These are phyloP conservation scores for Nakazawaea sp. DNA, from an alignment of 805 yeast species.

Conservation along the genomic window DNA sequence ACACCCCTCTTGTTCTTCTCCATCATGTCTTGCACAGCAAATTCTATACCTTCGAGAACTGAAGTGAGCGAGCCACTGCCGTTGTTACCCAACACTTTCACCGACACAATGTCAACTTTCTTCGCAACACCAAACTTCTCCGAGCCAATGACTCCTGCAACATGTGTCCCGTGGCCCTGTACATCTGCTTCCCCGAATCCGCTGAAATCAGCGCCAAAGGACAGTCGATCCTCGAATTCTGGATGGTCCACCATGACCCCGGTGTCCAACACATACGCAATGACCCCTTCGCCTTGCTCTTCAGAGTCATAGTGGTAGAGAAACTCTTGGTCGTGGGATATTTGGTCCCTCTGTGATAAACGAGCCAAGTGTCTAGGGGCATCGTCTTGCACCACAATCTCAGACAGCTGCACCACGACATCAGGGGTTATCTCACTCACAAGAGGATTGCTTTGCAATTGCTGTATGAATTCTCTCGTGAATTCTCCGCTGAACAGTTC, in stretches of 20 bases:
- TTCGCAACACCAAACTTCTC: slow-evolving; percentile 80
- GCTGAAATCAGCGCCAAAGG: slow-evolving; percentile 53
- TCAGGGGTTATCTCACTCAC: slow-evolving; percentile 53
- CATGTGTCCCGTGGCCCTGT: slow-evolving; percentile 92
- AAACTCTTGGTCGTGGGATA: slow-evolving; percentile 18
- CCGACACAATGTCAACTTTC: slow-evolving; percentile 52
- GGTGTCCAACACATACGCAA: slow-evolving; percentile 77
- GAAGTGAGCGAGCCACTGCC: slow-evolving; percentile 72
- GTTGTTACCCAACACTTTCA: slow-evolving; percentile 60
- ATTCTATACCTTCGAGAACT: slow-evolving; percentile 61
- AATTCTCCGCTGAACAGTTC: slow-evolving; percentile 65
- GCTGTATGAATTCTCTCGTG: slow-evolving; percentile 36
- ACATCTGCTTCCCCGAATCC: slow-evolving; percentile 49
- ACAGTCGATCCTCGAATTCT: slow-evolving; percentile 60
- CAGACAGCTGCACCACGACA: slow-evolving; percentile 49
- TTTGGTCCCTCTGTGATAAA: slow-evolving; percentile 41
- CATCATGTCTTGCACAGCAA: slow-evolving; percentile 52
- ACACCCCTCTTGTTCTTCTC: slow-evolving; percentile 40
- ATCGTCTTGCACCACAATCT: slow-evolving; percentile 29
- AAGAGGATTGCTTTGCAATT: slow-evolving; percentile 49
- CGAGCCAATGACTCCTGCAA: slow-evolving; percentile 85
- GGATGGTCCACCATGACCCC: slow-evolving; percentile 62
- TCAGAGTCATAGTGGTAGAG: slow-evolving; percentile 42
- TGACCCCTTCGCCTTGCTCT: slow-evolving; percentile 50
- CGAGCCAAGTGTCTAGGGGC: slow-evolving; percentile 57